phyloP scores from a whole-genome alignment of 441 rosid species.

The Brassica balearica region DNA sequence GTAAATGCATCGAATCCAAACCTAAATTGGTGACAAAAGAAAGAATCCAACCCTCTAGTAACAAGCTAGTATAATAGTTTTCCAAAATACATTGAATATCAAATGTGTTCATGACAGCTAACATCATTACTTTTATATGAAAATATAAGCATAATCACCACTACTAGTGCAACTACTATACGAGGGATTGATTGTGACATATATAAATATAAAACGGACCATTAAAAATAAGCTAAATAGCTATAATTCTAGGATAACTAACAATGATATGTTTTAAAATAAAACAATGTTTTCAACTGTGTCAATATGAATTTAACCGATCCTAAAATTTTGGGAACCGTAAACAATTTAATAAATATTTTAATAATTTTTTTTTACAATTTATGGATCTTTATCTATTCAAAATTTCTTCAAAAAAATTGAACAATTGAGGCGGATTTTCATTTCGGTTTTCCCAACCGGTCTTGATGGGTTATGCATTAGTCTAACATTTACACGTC shows the following conservation, averaged over 20 bases:
- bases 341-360: too few species aligned
- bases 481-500: conserved; percentile 10
- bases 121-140: conserved; percentile 3
- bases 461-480: not conserved
- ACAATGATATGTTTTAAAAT: not conserved
- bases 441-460: too few species aligned
- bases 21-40: conserved; percentile 17
- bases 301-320: too few species aligned
- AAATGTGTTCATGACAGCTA: conserved; percentile 30
- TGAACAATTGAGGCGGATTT: too few species aligned
- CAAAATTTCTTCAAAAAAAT: too few species aligned
- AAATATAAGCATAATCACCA: conserved; percentile 14
- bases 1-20: conserved; percentile 41
- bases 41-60: conserved; percentile 20
- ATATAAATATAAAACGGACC: not conserved
- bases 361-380: too few species aligned
- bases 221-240: not conserved
- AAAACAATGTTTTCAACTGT: not conserved
- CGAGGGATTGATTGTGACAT: conserved; percentile 26
- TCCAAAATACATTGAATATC: not conserved
- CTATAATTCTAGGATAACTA: conserved; percentile 9
- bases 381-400: too few species aligned
- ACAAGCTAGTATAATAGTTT: conserved; percentile 17
- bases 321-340: too few species aligned
- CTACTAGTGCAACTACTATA: conserved; percentile 14